Evolutionary conservation across 441 rosid genomes (phyloP).

Genomic region (Lepidium campestre): DNA sequence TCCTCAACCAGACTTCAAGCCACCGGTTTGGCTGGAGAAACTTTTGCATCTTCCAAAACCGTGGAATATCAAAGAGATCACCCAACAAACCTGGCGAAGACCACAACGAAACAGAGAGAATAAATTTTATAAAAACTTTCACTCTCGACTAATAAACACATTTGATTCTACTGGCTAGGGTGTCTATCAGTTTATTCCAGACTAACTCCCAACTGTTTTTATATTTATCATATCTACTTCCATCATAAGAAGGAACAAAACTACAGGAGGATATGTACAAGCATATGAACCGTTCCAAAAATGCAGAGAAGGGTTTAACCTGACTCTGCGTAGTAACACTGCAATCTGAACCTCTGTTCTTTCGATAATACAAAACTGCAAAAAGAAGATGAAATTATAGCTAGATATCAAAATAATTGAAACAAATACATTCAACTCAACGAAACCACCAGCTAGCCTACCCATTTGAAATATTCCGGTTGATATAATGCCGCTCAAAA

Average conservation of each 20-base stretch:
- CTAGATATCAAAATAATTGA: not conserved
- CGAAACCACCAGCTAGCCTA: constrained; percentile 7
- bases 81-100: constrained; percentile 49
- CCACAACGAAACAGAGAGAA: not conserved
- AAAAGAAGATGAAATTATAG: not conserved
- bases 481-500: constrained; percentile 57
- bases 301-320: constrained; percentile 37
- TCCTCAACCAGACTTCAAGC: constrained; percentile 71
- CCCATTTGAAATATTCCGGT: constrained; percentile 41
- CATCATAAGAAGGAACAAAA: not conserved
- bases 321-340: constrained; percentile 61
- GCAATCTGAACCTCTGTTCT: constrained; percentile 57
- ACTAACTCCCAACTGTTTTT: not conserved
- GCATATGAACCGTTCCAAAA: not conserved
- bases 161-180: not conserved
- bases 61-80: constrained; percentile 38
- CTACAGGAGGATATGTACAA: not conserved
- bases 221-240: not conserved
- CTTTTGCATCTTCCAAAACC: constrained; percentile 68
- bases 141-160: not conserved
- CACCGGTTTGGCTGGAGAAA: constrained; percentile 56
- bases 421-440: not conserved
- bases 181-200: not conserved
- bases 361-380: constrained; percentile 56
- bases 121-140: not conserved